phyloP scores from a whole-genome alignment of 2,329 filamentous ascomycete species.

The Didymella exigua region DNA sequence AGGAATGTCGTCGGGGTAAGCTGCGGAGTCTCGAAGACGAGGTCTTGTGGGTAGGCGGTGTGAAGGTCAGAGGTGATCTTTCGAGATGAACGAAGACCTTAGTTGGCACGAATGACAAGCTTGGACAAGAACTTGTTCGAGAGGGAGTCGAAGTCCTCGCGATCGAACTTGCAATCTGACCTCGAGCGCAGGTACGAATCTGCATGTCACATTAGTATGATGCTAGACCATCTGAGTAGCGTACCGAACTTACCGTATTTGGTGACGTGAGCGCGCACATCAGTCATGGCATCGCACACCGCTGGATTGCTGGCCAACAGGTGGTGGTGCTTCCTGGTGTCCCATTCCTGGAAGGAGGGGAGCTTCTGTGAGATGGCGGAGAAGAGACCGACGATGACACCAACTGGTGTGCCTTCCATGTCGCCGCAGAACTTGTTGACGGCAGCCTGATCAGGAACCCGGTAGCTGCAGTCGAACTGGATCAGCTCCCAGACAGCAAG shows the following conservation, averaged over 20 bases:
- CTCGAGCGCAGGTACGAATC: constrained; percentile 86
- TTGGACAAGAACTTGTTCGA: constrained; percentile 98
- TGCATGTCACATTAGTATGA: constrained; percentile 58
- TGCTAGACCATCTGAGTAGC: constrained; percentile 6
- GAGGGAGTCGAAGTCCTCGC: constrained; percentile 89
- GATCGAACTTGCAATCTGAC: constrained; percentile 81
- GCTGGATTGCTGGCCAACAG: constrained; percentile 88
- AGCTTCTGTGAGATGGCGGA: constrained; percentile 97
- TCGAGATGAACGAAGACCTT: constrained; percentile 29
- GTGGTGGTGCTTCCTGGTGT: constrained; percentile 87
- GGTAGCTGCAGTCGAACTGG: constrained; percentile 98
- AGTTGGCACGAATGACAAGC: constrained; percentile 94
- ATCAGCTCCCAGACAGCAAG: constrained; percentile 98
- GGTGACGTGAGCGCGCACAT: constrained; percentile 88
- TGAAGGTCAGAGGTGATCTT: constrained; percentile 22
- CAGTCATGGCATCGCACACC: constrained; percentile 94
- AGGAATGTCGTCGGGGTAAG: constrained; percentile 34
- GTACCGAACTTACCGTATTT: constrained; percentile 78
- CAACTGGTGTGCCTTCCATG: constrained; percentile 95
- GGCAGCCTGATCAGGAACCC: constrained; percentile 79
- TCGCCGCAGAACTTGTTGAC: constrained; percentile 95
- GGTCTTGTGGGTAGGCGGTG: constrained; percentile 21
- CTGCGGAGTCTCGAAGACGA: constrained; percentile 37
- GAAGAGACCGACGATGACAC: constrained; percentile 95
- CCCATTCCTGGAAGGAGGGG: constrained; percentile 91